phyloP scores from a whole-genome alignment of 2,329 filamentous ascomycete genomes.

The Lachnellula hyalina region DNA sequence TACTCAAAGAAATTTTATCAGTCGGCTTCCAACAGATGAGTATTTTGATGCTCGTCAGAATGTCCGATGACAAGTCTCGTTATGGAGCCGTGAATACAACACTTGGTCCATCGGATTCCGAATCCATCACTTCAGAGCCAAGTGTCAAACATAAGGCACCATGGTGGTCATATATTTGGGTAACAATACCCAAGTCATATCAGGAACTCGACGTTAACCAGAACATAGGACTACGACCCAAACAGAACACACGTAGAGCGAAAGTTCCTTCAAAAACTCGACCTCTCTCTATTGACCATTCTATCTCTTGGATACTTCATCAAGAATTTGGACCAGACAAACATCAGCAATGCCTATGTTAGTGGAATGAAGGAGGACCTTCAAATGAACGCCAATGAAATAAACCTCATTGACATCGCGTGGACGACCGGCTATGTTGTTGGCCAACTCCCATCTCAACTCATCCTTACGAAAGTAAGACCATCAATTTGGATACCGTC shows the following conservation, averaged over 20 bases:
- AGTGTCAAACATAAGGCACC: constrained; percentile 13
- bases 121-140: constrained; percentile 3
- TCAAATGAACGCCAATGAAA: constrained; percentile 38
- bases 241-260: constrained; percentile 15
- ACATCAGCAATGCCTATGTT: constrained; percentile 37
- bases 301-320: constrained; percentile 28
- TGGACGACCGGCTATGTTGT: constrained; percentile 54
- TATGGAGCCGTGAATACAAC: not conserved
- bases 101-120: constrained; percentile 3
- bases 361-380: constrained; percentile 45
- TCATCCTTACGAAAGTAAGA: constrained; percentile 37
- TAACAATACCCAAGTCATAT: constrained; percentile 2
- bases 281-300: constrained; percentile 25
- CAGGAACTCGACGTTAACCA: not conserved
- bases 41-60: not conserved
- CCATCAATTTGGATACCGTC: constrained; percentile 41
- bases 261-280: constrained; percentile 26
- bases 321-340: constrained; percentile 27
- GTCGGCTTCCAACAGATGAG: not conserved
- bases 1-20: not conserved
- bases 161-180: constrained; percentile 28
- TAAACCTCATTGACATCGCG: constrained; percentile 35
- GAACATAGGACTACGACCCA: constrained; percentile 24
- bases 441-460: constrained; percentile 36
- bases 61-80: not conserved